phyloP scores from a whole-genome alignment of 139 green algal genomes.

The Trebouxia sp. region DNA sequence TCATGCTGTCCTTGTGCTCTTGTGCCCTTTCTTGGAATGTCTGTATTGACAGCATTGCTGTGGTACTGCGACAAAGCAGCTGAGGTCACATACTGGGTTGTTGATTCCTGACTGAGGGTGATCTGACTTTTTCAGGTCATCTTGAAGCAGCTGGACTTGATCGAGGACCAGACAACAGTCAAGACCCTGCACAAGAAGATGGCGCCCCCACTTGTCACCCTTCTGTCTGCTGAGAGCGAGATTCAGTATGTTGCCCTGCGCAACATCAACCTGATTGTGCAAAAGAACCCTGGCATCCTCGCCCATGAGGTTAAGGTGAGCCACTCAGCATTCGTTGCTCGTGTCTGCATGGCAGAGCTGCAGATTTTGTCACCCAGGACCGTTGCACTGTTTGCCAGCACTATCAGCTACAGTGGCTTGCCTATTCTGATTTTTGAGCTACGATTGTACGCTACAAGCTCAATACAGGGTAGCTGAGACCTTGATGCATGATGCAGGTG shows the following conservation, averaged over 20 bases:
- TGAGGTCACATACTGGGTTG: neutral
- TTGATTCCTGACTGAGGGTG: neutral
- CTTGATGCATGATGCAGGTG: slow-evolving; percentile 62
- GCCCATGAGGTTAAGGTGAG: slow-evolving; percentile 92
- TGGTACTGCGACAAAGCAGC: neutral
- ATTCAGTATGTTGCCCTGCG: slow-evolving; percentile 98
- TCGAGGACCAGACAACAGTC: slow-evolving; percentile 70
- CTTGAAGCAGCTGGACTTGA: slow-evolving; percentile 77
- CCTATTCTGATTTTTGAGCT: too few species aligned
- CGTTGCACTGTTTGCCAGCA: too few species aligned
- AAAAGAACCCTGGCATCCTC: slow-evolving; percentile 80
- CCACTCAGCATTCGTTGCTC: slow-evolving; percentile 12
- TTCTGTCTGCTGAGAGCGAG: slow-evolving; percentile 93
- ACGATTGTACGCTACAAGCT: too few species aligned
- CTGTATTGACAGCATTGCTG: neutral
- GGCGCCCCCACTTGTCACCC: slow-evolving; percentile 94
- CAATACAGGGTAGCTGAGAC: too few species aligned
- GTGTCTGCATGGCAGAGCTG: neutral
- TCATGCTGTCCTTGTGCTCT: neutral
- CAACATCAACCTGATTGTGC: slow-evolving; percentile 97
- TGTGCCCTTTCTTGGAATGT: neutral
- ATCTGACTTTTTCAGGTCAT: slow-evolving; percentile 62
- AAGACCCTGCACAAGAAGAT: slow-evolving; percentile 88
- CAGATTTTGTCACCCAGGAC: neutral
- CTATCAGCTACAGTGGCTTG: too few species aligned